Conservation (phyloP, 768 basidiomycete genomes). For the Suillus lakei region DNA sequence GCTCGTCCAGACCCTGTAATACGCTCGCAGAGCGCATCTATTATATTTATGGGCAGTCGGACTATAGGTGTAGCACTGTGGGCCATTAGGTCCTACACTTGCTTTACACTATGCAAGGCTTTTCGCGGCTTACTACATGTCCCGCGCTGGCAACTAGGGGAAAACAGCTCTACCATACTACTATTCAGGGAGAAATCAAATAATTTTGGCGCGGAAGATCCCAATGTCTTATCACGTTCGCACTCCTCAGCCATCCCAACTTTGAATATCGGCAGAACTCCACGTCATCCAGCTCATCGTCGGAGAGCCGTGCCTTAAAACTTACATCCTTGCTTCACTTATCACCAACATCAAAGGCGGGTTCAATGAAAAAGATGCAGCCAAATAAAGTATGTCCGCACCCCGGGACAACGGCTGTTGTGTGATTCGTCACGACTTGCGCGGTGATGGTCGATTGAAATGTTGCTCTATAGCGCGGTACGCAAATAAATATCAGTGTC, state of each 20-base stretch:
- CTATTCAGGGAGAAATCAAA: background rate
- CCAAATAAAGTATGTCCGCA: background rate
- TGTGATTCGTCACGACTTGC: background rate
- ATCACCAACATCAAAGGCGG: background rate
- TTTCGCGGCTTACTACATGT: background rate
- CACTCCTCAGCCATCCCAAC: background rate
- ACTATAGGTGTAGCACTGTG: background rate
- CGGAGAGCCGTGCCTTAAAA: background rate
- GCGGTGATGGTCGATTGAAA: background rate
- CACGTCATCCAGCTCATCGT: background rate
- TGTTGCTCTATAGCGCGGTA: background rate
- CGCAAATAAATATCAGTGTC: background rate
- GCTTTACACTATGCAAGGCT: background rate
- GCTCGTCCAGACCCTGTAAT: constrained; percentile 34
- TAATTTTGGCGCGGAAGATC: background rate
- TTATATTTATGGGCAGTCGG: background rate
- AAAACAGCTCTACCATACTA: background rate
- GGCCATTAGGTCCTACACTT: background rate
- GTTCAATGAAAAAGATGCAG: background rate
- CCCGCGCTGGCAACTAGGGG: background rate
- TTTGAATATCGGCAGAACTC: background rate
- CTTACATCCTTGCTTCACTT: background rate
- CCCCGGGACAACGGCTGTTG: background rate
- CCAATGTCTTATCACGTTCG: background rate
- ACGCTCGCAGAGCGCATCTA: background rate